Percentiles rank a stretch among this genome's conserved stretches.
These are phyloP conservation scores for Ascochyta lentis DNA, from an alignment of 2,329 filamentous ascomycete genomes.

Conservation along the genomic window DNA sequence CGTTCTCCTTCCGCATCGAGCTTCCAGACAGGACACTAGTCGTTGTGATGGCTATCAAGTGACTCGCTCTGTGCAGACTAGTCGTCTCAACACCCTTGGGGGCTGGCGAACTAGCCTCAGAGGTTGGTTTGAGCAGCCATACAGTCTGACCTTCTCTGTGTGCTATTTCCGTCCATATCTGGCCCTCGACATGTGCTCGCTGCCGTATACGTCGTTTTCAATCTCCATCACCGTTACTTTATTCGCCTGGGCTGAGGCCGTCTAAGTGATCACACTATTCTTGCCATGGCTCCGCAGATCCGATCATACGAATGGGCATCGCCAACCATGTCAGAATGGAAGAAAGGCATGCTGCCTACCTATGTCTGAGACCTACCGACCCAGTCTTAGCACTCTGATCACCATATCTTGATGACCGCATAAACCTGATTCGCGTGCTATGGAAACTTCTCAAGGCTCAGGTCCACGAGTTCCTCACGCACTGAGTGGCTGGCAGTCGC, in stretches of 20 bases:
- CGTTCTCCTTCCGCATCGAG: background rate
- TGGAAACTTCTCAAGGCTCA: slow-evolving; percentile 2
- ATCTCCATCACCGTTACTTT: background rate
- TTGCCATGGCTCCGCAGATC: slow-evolving; percentile 21
- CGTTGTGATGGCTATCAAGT: slow-evolving; percentile 4
- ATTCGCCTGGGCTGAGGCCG: background rate
- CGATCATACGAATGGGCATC: slow-evolving; percentile 26
- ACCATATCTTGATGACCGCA: slow-evolving; percentile 21
- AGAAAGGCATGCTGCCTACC: background rate
- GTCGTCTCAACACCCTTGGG: slow-evolving; percentile 1
- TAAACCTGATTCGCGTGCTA: slow-evolving; percentile 19
- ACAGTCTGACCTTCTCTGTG: background rate
- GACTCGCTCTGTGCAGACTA: background rate
- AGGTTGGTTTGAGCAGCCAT: background rate
- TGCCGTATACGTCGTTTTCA: background rate
- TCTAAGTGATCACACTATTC: slow-evolving; percentile 3
- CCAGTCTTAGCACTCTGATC: slow-evolving; percentile 2
- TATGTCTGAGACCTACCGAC: background rate
- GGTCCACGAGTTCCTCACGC: background rate
- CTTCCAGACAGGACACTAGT: slow-evolving; percentile 4
- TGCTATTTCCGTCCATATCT: background rate
- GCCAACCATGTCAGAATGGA: slow-evolving; percentile 7
- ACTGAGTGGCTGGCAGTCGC: background rate
- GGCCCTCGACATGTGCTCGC: slow-evolving; percentile 1
- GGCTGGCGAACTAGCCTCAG: background rate